phyloP scores from a whole-genome alignment of 345 rosid genomes.

The Ricinus communis region DNA sequence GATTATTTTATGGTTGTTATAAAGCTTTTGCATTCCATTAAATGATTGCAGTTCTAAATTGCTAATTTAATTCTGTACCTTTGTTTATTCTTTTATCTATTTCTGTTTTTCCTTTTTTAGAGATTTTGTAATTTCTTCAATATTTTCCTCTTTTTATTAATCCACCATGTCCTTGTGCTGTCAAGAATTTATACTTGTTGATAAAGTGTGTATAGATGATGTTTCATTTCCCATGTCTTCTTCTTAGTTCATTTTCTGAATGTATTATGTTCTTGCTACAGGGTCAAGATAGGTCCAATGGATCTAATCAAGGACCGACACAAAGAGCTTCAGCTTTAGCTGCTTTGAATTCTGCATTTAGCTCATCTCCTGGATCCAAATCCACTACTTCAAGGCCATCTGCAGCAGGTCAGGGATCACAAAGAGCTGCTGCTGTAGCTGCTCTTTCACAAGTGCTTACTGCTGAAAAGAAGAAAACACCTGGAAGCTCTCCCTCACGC shows the following conservation, averaged over 20 bases:
- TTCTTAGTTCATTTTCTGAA: neutral
- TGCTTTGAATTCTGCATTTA: slow-evolving; percentile 76
- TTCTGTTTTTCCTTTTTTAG: neutral
- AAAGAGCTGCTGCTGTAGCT: slow-evolving; percentile 95
- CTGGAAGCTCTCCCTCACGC: slow-evolving; percentile 62
- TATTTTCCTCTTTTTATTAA: neutral
- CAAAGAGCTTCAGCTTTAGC: slow-evolving; percentile 90
- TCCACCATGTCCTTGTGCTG: neutral
- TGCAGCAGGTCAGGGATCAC: slow-evolving; percentile 57
- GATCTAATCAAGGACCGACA: slow-evolving; percentile 56
- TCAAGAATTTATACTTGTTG: neutral
- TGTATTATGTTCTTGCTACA: slow-evolving; percentile 25
- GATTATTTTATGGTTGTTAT: neutral
- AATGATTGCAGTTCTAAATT: neutral
- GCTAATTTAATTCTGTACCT: neutral
- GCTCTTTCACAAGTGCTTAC: slow-evolving; percentile 90
- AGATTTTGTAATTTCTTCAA: neutral
- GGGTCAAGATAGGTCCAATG: slow-evolving; percentile 62
- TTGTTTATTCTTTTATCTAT: neutral
- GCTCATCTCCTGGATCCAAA: slow-evolving; percentile 54
- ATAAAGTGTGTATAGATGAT: neutral
- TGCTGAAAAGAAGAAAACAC: slow-evolving; percentile 73
- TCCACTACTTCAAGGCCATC: slow-evolving; percentile 41
- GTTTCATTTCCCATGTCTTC: neutral
- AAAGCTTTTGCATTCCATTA: neutral